Evolutionary conservation across 139 green algal genomes (phyloP).

Genomic region (Closterium sp.): DNA sequence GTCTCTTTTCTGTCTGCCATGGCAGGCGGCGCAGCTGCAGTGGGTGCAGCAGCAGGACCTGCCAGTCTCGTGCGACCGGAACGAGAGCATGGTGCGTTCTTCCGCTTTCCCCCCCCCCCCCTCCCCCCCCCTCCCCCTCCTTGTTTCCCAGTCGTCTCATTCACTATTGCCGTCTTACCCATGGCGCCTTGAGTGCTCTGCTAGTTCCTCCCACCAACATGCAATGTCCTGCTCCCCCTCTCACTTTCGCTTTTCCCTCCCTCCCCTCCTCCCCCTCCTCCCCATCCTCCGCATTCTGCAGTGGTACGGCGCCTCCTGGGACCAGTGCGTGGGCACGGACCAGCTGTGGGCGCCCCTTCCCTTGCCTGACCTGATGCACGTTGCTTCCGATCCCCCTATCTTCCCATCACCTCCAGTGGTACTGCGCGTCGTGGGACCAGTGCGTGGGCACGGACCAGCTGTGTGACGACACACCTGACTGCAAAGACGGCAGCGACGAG

Average conservation of each 20-base stretch:
- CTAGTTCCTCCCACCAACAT: too few species aligned
- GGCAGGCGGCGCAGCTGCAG: background rate
- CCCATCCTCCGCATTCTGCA: too few species aligned
- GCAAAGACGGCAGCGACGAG: background rate
- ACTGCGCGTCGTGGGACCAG: too few species aligned
- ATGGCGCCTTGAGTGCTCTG: too few species aligned
- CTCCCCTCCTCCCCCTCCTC: too few species aligned
- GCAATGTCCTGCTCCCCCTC: too few species aligned
- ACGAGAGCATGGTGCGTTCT: background rate
- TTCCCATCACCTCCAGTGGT: too few species aligned
- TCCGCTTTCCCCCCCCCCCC: too few species aligned
- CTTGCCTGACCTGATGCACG: too few species aligned
- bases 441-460: background rate
- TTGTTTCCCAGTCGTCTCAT: background rate
- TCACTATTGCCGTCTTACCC: background rate
- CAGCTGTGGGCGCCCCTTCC: background rate
- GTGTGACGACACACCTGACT: background rate
- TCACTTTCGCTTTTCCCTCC: too few species aligned
- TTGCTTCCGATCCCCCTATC: too few species aligned
- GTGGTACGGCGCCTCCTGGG: background rate
- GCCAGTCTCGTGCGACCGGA: background rate
- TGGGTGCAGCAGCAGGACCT: background rate
- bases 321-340: background rate
- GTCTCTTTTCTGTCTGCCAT: background rate
- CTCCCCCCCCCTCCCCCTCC: too few species aligned